Evolutionary conservation across 2,329 filamentous ascomycete genomes (phyloP), one percentile per base, ranked within the genome.

Genomic region (Xylariaceae sp.): DNA sequence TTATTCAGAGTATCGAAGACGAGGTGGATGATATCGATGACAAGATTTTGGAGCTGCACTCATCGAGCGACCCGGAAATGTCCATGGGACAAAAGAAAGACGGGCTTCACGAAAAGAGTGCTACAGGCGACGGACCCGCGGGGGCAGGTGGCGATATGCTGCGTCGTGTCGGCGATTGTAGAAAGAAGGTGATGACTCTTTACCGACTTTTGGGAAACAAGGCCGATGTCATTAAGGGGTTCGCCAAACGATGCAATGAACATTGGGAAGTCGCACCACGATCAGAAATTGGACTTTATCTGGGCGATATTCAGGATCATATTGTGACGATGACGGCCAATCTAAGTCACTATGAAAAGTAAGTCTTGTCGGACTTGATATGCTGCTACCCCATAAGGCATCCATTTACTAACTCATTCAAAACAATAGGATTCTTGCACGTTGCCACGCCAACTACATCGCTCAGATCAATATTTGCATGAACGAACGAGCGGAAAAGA

Each of bases 301-400:
- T 99, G 60, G 94, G 94, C 63, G 94, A 99, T 77, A 99, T 99
- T 64, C 94, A 99, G 74, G 94, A 99, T 77, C 94, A 99, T 73
- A 97, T 99, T 67, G 87, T 99, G 67, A 99, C 94, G 64, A 99
- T 99, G 94, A 97, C 93, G 44, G 90, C 89, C 55, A 99, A 97
- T 72, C 76, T 99, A 71, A 89, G 87, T 65, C 94, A 99, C 73
- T 97, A 97, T 70, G 94, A 99, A 76, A 96, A 92, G 90, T 94
- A 79, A 70, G 87, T 79, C 15, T 37, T 13, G 10, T 53, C 23
- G 7, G 17, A 6, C 41, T 47, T 34, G 11, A 30, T 30, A 30
- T 30, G 23, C 5, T 30, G 23, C 23, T 30, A 30, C 23, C 23
- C 23, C 23, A 30, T 30, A 30, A 30, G 39, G 45, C 2, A 8